Percentiles rank a stretch among this genome's conserved stretches.
phyloP scores from a whole-genome alignment of 2,329 filamentous ascomycete genomes.

The Nigrospora osmanthi region DNA sequence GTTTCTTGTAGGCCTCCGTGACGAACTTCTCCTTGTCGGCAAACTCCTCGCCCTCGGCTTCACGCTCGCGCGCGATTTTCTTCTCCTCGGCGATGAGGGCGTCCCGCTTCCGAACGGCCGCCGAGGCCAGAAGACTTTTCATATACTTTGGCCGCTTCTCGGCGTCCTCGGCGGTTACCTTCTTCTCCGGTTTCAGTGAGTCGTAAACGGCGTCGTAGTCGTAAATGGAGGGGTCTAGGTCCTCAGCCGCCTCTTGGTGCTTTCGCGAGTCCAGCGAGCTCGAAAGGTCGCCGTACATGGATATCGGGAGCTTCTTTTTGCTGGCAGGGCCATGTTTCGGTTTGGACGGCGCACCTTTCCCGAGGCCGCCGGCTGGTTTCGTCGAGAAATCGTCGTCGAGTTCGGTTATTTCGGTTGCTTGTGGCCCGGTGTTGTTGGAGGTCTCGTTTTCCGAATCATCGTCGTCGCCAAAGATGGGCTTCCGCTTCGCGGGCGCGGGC shows the following conservation, averaged over 20 bases:
- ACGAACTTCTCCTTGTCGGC: constrained; percentile 82
- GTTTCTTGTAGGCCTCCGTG: constrained; percentile 72
- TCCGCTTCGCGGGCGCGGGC: constrained; percentile 40
- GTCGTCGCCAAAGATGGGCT: constrained; percentile 28
- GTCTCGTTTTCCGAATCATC: constrained; percentile 46
- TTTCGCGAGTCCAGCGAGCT: constrained; percentile 54
- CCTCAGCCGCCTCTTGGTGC: constrained; percentile 56
- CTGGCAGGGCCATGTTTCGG: constrained; percentile 33
- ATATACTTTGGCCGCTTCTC: constrained; percentile 73
- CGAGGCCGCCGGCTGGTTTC: constrained; percentile 13
- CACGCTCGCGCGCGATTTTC: constrained; percentile 68
- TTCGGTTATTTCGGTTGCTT: constrained; percentile 52
- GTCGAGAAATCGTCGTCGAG: constrained; percentile 40
- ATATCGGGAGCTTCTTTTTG: constrained; percentile 30
- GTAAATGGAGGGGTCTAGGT: constrained; percentile 68
- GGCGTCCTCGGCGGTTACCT: constrained; percentile 38
- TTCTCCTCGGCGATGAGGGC: constrained; percentile 73
- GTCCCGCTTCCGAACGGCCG: constrained; percentile 70
- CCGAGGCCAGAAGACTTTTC: constrained; percentile 63
- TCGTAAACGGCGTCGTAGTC: constrained; percentile 83
- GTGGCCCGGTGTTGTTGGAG: constrained; percentile 21
- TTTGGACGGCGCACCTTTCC: constrained; percentile 21
- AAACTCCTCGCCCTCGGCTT: constrained; percentile 73
- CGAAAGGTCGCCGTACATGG: constrained; percentile 58
- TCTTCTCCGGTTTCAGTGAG: constrained; percentile 59